These are phyloP conservation scores for Endocarpon pusillum DNA, from an alignment of 495 filamentous ascomycete genomes.

Conservation along the genomic window DNA sequence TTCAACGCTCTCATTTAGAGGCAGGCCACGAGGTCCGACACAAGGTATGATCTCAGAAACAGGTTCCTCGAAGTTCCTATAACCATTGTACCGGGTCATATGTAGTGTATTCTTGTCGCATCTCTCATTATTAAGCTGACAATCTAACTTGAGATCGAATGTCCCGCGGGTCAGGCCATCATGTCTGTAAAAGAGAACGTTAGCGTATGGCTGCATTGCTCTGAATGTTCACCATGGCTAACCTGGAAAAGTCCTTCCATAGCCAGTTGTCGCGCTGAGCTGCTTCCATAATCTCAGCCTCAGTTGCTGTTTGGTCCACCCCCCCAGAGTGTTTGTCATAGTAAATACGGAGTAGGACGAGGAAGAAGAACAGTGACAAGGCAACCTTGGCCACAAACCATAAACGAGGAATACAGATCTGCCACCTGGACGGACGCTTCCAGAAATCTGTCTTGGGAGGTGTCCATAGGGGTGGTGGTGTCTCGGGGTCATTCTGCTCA, in stretches of 20 bases:
- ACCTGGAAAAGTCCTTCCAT: slow-evolving; percentile 1
- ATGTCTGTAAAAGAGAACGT: neutral
- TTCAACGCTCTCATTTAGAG: slow-evolving; percentile 25
- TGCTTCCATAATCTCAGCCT: neutral
- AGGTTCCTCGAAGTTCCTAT: slow-evolving; percentile 1
- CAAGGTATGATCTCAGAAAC: slow-evolving; percentile 19
- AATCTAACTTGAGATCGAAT: neutral
- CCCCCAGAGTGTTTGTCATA: neutral
- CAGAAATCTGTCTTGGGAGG: slow-evolving; percentile 1
- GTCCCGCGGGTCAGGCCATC: neutral
- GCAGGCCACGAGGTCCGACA: slow-evolving; percentile 27
- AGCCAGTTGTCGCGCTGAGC: neutral
- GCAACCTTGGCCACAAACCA: neutral
- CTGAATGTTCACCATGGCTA: neutral
- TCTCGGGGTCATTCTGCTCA: neutral
- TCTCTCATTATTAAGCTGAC: neutral
- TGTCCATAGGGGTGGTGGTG: neutral
- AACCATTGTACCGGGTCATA: neutral
- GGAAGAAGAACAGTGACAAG: neutral
- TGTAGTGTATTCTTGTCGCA: neutral
- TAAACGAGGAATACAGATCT: neutral
- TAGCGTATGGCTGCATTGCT: neutral
- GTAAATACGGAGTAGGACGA: neutral
- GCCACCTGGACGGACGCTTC: neutral
- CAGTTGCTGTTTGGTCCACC: neutral